phyloP scores from a whole-genome alignment of 352 stramenopile species.

The Peronospora belbahrii region DNA sequence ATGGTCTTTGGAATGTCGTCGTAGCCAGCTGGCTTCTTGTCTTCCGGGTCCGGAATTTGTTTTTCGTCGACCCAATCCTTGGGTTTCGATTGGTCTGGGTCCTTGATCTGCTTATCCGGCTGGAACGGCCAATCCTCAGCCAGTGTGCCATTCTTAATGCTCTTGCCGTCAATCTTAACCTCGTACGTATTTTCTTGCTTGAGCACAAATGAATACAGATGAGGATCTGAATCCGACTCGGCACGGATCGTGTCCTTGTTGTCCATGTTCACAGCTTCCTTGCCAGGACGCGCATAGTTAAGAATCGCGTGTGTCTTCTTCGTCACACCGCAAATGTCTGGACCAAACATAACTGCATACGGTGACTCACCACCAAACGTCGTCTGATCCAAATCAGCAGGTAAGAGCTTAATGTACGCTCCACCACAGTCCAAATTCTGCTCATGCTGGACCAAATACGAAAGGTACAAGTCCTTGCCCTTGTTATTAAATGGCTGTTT shows the following conservation, averaged over 20 bases:
- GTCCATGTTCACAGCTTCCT: constrained; percentile 90
- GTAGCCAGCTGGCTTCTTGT: constrained; percentile 96
- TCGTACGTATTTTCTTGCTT: constrained; percentile 96
- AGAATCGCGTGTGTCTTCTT: constrained; percentile 98
- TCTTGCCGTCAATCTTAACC: constrained; percentile 95
- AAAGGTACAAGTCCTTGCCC: constrained; percentile 88
- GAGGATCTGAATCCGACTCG: constrained; percentile 82
- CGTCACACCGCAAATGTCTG: constrained; percentile 96
- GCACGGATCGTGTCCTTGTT: constrained; percentile 77
- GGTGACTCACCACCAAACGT: constrained; percentile 93
- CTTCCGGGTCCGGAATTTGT: constrained; percentile 95
- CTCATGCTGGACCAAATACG: constrained; percentile 98
- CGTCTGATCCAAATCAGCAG: constrained; percentile 84
- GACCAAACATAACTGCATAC: constrained; percentile 99
- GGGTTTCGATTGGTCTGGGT: constrained; percentile 95
- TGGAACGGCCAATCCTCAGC: constrained; percentile 96
- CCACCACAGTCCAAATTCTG: constrained; percentile 98
- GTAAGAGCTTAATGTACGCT: constrained; percentile 99
- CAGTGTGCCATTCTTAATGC: constrained; percentile 87
- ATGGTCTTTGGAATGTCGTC: constrained; percentile 97
- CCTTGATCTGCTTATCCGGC: constrained; percentile 93
- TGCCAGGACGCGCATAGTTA: constrained; percentile 93
- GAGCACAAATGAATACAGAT: constrained; percentile 97
- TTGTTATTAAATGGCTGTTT: constrained; percentile 83
- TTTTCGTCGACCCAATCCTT: constrained; percentile 95